phyloP scores from a whole-genome alignment of 129 eudicot species.

The Erigeron canadensis region DNA sequence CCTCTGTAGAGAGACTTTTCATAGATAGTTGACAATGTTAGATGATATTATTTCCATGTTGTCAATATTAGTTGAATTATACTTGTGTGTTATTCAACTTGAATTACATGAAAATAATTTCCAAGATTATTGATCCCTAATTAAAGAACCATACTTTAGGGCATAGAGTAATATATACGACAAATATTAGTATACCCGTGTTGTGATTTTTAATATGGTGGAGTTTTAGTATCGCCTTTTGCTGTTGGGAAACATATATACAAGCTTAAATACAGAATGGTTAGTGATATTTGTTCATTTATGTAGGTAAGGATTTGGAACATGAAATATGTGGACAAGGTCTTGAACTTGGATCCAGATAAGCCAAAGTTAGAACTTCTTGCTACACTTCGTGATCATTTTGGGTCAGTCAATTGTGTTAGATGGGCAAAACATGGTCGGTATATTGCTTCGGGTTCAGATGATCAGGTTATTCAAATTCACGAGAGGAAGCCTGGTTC shows the following conservation, averaged over 20 bases:
- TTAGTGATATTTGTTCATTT: slow-evolving; percentile 10
- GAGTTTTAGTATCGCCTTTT: too few species aligned
- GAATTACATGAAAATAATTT: slow-evolving; percentile 3
- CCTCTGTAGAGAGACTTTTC: too few species aligned
- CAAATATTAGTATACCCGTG: not conserved
- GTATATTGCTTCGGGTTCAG: slow-evolving; percentile 91
- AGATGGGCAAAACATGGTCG: slow-evolving; percentile 98
- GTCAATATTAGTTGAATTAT: slow-evolving; percentile 4
- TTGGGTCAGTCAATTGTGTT: slow-evolving; percentile 97
- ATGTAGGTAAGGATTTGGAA: slow-evolving; percentile 92
- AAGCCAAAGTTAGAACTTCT: slow-evolving; percentile 66
- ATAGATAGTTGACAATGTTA: slow-evolving; percentile 4
- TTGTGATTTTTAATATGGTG: not conserved
- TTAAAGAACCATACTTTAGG: slow-evolving; percentile 7
- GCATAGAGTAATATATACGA: not conserved
- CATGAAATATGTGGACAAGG: slow-evolving; percentile 63
- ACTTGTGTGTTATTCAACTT: slow-evolving; percentile 5
- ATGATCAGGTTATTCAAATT: slow-evolving; percentile 81
- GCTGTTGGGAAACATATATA: not conserved
- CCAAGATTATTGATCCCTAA: slow-evolving; percentile 23
- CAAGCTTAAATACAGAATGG: not conserved
- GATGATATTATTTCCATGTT: not conserved
- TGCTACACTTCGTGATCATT: slow-evolving; percentile 96
- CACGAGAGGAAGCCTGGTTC: slow-evolving; percentile 98
- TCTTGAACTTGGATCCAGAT: slow-evolving; percentile 47